Evolutionary conservation across 768 basidiomycete species (phyloP).

Genomic region (Russula emetica): DNA sequence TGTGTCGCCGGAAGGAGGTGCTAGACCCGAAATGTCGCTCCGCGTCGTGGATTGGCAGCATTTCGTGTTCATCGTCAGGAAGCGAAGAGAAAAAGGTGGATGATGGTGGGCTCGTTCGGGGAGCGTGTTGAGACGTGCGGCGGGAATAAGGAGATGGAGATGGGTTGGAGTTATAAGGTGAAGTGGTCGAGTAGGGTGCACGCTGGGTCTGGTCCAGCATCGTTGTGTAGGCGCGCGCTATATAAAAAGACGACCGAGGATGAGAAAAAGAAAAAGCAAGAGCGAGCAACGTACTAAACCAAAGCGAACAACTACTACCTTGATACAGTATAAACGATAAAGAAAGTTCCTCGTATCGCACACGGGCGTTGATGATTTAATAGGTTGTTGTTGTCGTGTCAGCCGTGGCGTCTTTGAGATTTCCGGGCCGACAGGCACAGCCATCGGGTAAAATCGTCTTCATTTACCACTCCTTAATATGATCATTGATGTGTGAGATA

Average conservation of each 20-base stretch:
- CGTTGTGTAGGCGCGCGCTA: neutral
- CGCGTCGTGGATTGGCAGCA: conserved; percentile 57
- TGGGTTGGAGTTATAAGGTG: neutral
- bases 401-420: no score
- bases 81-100: conserved; percentile 73
- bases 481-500: no score
- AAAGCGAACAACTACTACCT: neutral
- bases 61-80: conserved; percentile 41
- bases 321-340: neutral
- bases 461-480: no score
- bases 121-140: conserved; percentile 5
- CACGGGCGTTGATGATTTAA: neutral
- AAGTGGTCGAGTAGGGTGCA: neutral
- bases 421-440: no score
- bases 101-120: conserved; percentile 64
- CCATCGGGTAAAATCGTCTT: no score
- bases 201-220: neutral
- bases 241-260: neutral
- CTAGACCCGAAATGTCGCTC: conserved; percentile 77
- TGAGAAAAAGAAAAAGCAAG: neutral
- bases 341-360: neutral
- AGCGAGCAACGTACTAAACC: neutral
- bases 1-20: conserved; percentile 70
- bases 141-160: conserved; percentile 14
- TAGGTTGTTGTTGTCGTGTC: no score